Evolutionary conservation across 352 stramenopile genomes (phyloP).

Genomic region (Phytophthora agathidicida): DNA sequence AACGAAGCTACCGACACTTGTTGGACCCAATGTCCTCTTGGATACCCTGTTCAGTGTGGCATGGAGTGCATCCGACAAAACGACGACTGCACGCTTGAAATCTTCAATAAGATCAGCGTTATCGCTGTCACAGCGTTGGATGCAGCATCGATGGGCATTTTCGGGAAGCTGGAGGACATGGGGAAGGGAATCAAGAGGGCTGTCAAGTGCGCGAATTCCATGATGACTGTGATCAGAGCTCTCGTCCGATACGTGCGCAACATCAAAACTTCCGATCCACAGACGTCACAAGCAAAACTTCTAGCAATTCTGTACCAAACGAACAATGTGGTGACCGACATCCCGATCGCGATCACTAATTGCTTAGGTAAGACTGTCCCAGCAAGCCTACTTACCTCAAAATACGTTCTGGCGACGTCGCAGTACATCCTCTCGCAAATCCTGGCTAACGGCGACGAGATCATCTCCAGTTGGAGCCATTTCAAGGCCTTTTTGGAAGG

Average conservation of each 20-base stretch:
- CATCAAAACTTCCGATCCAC: constrained; percentile 16
- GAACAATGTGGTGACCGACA: constrained; percentile 22
- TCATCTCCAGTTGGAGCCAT: constrained; percentile 19
- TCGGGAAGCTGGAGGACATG: constrained; percentile 36
- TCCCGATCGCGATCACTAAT: constrained; percentile 14
- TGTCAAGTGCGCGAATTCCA: constrained; percentile 14
- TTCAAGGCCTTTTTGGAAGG: constrained; percentile 14
- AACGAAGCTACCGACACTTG: constrained; percentile 51
- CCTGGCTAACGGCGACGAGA: constrained; percentile 2
- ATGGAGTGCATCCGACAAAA: constrained; percentile 55
- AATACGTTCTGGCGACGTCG: constrained; percentile 15
- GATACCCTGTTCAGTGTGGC: constrained; percentile 51
- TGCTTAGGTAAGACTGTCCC: constrained; percentile 8
- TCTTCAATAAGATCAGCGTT: constrained; percentile 42
- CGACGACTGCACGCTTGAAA: constrained; percentile 39
- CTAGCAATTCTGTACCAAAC: constrained; percentile 16
- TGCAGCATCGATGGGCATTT: constrained; percentile 36
- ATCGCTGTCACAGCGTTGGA: constrained; percentile 38
- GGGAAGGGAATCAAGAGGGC: constrained; percentile 8
- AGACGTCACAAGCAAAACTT: constrained; percentile 12
- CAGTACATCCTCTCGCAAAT: constrained; percentile 23
- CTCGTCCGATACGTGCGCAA: constrained; percentile 21
- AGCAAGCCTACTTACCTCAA: not conserved
- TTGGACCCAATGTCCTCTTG: constrained; percentile 55
- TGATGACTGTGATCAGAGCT: constrained; percentile 16